Evolutionary conservation across 345 rosid genomes (phyloP).

Genomic region (Triadica sebifera): DNA sequence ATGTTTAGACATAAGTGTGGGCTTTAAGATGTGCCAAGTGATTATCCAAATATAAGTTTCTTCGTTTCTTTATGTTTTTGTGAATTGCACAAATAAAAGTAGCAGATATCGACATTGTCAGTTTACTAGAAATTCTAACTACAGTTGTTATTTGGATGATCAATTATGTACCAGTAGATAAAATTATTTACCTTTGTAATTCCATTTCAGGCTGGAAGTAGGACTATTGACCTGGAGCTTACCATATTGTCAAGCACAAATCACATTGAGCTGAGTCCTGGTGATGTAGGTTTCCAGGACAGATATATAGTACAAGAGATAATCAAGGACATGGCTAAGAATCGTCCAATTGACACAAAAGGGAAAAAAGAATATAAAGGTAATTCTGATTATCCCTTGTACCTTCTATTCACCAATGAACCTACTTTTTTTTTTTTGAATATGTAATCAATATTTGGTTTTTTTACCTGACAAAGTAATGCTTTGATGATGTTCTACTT

Average conservation of each 20-base stretch:
- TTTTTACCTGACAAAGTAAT: not conserved
- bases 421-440: not conserved
- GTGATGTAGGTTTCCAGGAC: slow-evolving; percentile 98
- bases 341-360: slow-evolving; percentile 83
- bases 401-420: not conserved
- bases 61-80: too few species aligned
- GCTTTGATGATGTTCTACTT: slow-evolving; percentile 14
- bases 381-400: slow-evolving; percentile 23
- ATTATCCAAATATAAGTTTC: too few species aligned
- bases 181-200: not conserved
- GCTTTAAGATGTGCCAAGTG: too few species aligned
- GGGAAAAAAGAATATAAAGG: slow-evolving; percentile 88
- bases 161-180: not conserved
- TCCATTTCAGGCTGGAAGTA: slow-evolving; percentile 71
- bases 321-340: slow-evolving; percentile 96
- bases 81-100: not conserved
- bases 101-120: not conserved
- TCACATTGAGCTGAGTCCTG: slow-evolving; percentile 91
- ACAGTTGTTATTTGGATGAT: not conserved
- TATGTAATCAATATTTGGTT: not conserved
- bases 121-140: not conserved
- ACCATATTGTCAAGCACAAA: slow-evolving; percentile 80
- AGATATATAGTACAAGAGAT: slow-evolving; percentile 93
- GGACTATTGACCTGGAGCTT: slow-evolving; percentile 83
- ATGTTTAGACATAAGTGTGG: not conserved